Percentiles rank a stretch among this genome's conserved stretches.
phyloP scores from a whole-genome alignment of 495 filamentous ascomycete genomes.

The Chaetomium tenue region DNA sequence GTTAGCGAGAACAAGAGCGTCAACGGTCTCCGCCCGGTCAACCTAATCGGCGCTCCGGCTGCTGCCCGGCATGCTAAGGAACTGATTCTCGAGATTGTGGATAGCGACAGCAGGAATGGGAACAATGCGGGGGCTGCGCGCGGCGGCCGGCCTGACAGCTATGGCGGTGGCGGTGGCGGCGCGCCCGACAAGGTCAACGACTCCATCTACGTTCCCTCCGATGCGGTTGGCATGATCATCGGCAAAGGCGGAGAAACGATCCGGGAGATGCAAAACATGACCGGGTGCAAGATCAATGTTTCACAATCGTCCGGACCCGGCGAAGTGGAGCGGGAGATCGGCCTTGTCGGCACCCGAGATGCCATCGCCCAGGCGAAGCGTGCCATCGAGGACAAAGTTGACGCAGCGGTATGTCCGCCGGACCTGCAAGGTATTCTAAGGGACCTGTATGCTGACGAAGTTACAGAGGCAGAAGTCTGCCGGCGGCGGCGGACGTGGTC shows the following conservation, averaged over 20 bases:
- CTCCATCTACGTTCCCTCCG: slow-evolving; percentile 74
- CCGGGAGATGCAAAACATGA: slow-evolving; percentile 77
- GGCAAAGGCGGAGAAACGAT: slow-evolving; percentile 85
- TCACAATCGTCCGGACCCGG: slow-evolving; percentile 64
- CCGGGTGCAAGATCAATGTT: slow-evolving; percentile 87
- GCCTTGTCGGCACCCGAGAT: slow-evolving; percentile 68
- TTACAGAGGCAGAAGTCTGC: slow-evolving; percentile 52
- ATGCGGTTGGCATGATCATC: slow-evolving; percentile 89
- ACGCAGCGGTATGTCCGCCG: slow-evolving; percentile 63
- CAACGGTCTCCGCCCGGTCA: slow-evolving; percentile 78
- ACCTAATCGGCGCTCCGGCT: slow-evolving; percentile 69
- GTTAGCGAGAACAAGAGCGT: slow-evolving; percentile 82
- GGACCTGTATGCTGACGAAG: slow-evolving; percentile 30
- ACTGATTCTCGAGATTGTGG: slow-evolving; percentile 81
- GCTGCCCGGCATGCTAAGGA: slow-evolving; percentile 70
- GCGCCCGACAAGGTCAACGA: slow-evolving; percentile 68
- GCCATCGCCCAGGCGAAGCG: slow-evolving; percentile 69
- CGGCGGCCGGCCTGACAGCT: slow-evolving; percentile 36
- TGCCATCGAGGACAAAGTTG: slow-evolving; percentile 84
- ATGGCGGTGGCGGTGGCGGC: slow-evolving; percentile 39
- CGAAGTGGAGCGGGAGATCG: slow-evolving; percentile 76
- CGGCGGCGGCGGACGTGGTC: slow-evolving; percentile 45
- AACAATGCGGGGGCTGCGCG: slow-evolving; percentile 31
- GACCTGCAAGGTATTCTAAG: slow-evolving; percentile 6
- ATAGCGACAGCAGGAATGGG: slow-evolving; percentile 70